Evolutionary conservation across 805 yeast genomes (phyloP), one percentile per base, ranked within the genome.

Genomic region (Kluyveromyces wickerhamii): DNA sequence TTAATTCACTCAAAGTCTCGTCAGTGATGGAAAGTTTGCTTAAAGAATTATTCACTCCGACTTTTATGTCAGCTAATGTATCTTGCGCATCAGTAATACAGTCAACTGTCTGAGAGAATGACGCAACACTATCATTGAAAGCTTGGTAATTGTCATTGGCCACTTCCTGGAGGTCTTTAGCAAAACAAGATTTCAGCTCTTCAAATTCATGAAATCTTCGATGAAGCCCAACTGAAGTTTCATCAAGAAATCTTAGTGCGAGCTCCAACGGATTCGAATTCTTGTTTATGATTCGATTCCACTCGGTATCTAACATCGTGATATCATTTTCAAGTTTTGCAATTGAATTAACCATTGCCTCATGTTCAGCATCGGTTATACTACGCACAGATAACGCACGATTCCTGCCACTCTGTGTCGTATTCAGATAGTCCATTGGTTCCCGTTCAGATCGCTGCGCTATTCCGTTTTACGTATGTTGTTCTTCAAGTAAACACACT

Each of bases 181-280:
- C 72, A 9, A 88, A 70, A 35, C 71, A 63, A 16, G 63, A 62
- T 41, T 79, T 74, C 29, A 86, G 57, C 31, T 70, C 69, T 27
- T 68, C 63, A 45, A 89, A 89, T 41, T 84, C 87, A 2, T 67
- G 67, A 38, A 68, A 67, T 40, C 79, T 73, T 48, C 78, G 79
- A 1, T 95, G 94, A 48, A 84, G 61, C 0, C 97, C 97, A n/a
- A 87, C 92, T 1, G 95, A 82, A 2, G 94, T 77, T 47, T 78
- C 79, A 57, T 89, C 96, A 48, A 87, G 63, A 38, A 92, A 65
- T 1, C 88, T 77, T 25, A 89, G 65, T 0, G 96, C 96, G 34
- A 79, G 65, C 47, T 86, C 96, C 29, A 92, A 67, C 1, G 95
- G 94, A 52, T 86, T 87, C 36, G 85, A 74, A 32, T 74, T 69